These are phyloP conservation scores for Pseudognaphalium luteoalbum DNA, from an alignment of 129 eudicot genomes.

Conservation along the genomic window DNA sequence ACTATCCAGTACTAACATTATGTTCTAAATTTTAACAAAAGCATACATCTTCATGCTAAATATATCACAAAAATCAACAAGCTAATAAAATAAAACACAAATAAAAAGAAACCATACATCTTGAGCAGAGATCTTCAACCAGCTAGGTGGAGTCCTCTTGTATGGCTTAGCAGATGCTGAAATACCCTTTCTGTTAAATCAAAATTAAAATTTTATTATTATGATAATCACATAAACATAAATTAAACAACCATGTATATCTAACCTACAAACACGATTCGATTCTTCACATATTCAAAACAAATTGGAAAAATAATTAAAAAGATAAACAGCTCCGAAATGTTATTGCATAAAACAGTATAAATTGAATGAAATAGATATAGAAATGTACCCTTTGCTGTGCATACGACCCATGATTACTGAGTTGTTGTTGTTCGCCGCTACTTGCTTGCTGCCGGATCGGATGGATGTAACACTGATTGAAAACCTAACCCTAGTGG, in stretches of 20 bases:
- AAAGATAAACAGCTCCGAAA: neutral
- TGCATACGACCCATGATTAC: slow-evolving; percentile 76
- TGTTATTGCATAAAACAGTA: neutral
- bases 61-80: neutral
- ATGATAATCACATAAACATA: neutral
- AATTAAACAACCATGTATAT: neutral
- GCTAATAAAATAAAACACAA: neutral
- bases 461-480: neutral
- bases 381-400: slow-evolving; percentile 48
- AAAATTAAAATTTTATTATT: neutral
- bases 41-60: neutral
- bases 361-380: neutral
- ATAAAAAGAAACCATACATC: slow-evolving; percentile 40
- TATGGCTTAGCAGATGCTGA: slow-evolving; percentile 68
- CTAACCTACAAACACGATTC: neutral
- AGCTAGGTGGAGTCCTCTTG: slow-evolving; percentile 69
- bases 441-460: slow-evolving; percentile 20
- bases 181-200: slow-evolving; percentile 54
- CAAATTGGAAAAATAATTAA: neutral
- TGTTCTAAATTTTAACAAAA: neutral
- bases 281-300: neutral
- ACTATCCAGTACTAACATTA: neutral
- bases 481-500: slow-evolving; percentile 20
- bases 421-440: slow-evolving; percentile 27
- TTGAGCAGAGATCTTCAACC: slow-evolving; percentile 59